Base-by-base conservation (phyloP, 2,329 filamentous ascomycete species). In the Pyrenophora seminiperda region DNA sequence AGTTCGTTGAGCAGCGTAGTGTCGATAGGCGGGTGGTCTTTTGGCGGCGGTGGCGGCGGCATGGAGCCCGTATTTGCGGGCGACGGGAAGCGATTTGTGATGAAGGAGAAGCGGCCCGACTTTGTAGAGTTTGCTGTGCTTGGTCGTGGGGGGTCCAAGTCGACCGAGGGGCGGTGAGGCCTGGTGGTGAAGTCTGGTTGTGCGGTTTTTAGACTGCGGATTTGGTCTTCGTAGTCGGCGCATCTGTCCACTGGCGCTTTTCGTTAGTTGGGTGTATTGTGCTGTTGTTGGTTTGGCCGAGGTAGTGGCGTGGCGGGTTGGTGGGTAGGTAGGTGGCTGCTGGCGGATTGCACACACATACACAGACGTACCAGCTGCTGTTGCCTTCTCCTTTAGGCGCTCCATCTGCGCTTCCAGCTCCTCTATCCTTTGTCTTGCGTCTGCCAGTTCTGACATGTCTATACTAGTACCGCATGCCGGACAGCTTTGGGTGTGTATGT, bases 211-310 rank as follows among this genome's bases (percentile, higher is more conserved):
- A 91, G 77, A 36, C 74, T 77, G 36, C 83, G 78, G 32, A 91
- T 80, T 70, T 91, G 87, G 72, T 91, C 88, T 74, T 93, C 89
- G 78, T 91, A 91, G 76, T 91, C 87, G 66, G 89, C 87, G 56
- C 84, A 78, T 67, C 77, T 83, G 59, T 80, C 77, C 40, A 78
- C 81, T 82, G 49, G 42, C 18, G 19, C n/a, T 22, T n/a, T 10
- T 17, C 11, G 42, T 58, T 19, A 57, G 54, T 48, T 6, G 18
- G 31, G 24, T 30, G 24, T 36, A 39, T 10, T 18, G 24, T 15
- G 40, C 7, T 18, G 24, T 15, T 36, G 33, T 5, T 17, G 20
- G 43, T 30, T 20, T 34, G 20, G 32, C 32, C 27, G 14, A 1
- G 6, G 30, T 33, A 13, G 30, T 24, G 30, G 30, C n/a, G 7